phyloP scores from a whole-genome alignment of 192 early-diverging fungal species.

The Gamsiella multidivaricata region DNA sequence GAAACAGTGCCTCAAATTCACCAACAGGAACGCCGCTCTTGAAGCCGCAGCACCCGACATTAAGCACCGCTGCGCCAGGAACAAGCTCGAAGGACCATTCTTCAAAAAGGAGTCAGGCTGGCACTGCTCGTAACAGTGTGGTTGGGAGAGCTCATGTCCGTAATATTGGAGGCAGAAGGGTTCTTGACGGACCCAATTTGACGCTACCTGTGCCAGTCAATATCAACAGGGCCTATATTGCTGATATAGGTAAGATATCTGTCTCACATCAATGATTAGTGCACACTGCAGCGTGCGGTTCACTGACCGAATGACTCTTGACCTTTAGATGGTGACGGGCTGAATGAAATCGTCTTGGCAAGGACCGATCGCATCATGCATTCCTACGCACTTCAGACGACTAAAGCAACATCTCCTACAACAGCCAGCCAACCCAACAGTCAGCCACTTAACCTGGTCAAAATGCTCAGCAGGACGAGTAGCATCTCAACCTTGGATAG shows the following conservation, averaged over 20 bases:
- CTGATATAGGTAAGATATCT: slow-evolving; percentile 60
- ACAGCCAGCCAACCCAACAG: slow-evolving; percentile 6
- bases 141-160: slow-evolving; percentile 13
- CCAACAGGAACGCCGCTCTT: slow-evolving; percentile 37
- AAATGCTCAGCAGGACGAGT: slow-evolving; percentile 34
- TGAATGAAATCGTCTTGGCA: slow-evolving; percentile 66
- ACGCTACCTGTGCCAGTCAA: slow-evolving; percentile 68
- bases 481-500: slow-evolving; percentile 46
- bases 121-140: not conserved
- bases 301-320: not conserved
- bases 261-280: too few species aligned
- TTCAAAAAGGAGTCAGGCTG: not conserved
- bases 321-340: slow-evolving; percentile 60
- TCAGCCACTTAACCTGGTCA: slow-evolving; percentile 28
- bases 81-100: not conserved
- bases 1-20: slow-evolving; percentile 19
- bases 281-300: not conserved
- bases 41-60: slow-evolving; percentile 27
- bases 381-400: slow-evolving; percentile 54
- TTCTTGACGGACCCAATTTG: slow-evolving; percentile 50
- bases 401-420: slow-evolving; percentile 15
- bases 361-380: slow-evolving; percentile 69
- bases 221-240: slow-evolving; percentile 65
- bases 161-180: slow-evolving; percentile 23
- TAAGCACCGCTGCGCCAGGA: not conserved